Conservation (phyloP, 768 basidiomycete genomes). For the Tricholoma terreum region DNA sequence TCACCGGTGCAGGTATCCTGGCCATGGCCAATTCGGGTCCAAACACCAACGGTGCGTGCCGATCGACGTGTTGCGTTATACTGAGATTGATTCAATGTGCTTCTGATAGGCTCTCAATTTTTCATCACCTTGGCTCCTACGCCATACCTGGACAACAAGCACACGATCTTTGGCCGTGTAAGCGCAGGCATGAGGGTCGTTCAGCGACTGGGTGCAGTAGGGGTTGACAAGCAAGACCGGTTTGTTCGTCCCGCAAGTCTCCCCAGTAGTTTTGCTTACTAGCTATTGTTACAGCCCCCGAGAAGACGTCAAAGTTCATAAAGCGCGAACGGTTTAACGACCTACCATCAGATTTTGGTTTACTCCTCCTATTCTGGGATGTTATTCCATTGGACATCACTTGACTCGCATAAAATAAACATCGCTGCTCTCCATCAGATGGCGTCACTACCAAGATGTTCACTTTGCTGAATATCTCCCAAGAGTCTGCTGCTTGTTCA, state of each 20-base stretch:
- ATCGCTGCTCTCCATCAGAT: not conserved
- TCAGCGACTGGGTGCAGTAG: constrained; percentile 87
- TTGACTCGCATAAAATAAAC: not conserved
- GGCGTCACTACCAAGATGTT: too few species aligned
- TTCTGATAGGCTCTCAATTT: constrained; percentile 81
- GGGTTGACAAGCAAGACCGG: constrained; percentile 86
- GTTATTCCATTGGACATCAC: not conserved
- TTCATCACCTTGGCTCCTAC: constrained; percentile 85
- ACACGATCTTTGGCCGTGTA: constrained; percentile 91
- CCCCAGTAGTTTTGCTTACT: constrained; percentile 2
- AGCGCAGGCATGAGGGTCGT: constrained; percentile 89
- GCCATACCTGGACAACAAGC: constrained; percentile 80
- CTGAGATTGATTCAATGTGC: constrained; percentile 11
- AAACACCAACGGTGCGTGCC: constrained; percentile 71
- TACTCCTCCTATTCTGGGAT: not conserved
- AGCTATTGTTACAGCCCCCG: constrained; percentile 37
- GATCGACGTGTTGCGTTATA: constrained; percentile 47
- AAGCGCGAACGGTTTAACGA: constrained; percentile 47
- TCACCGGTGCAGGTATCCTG: constrained; percentile 94
- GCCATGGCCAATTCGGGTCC: constrained; percentile 98
- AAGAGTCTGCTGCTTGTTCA: too few species aligned
- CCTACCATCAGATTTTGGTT: too few species aligned
- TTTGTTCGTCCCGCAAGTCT: constrained; percentile 32
- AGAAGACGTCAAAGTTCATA: constrained; percentile 91
- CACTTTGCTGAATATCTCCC: too few species aligned